Evolutionary conservation across 108 stramenopile genomes (phyloP), one percentile per base, ranked within the genome.

Genomic region (Cylindrotheca closterium): DNA sequence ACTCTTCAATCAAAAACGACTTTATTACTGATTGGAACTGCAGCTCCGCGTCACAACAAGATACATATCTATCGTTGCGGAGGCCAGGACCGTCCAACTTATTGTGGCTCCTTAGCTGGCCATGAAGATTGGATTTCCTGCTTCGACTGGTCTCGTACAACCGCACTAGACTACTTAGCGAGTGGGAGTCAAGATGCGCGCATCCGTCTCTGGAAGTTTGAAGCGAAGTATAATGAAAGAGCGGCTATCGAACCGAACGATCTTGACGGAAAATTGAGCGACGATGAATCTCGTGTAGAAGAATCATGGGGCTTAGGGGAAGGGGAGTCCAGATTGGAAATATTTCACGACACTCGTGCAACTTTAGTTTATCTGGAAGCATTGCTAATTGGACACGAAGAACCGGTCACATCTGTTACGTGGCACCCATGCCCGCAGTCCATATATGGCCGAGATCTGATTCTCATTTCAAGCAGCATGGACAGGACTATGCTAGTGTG

Each of bases 61-160:
- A 78, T 93, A 32, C 83, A 78, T 60, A 81, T 90, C 0, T 85
- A 83, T 51, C 70, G 74, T 42, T 42, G 15, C 37, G 15, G 10
- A 42, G 15, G 15, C 7, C 25, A 58, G 37, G 37, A 42, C 23
- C 33, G 56, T 10, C 58, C 57, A 22, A 67, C 67, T 58, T 78
- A 83, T 55, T 74, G 73, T 47, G 82, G 80, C 47, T 50, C 70
- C 1, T 57, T 94, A 15, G 53, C 65, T 45, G 93, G 93, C 1
- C 93, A 94, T 70, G 84, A 87, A 63, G 93, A 92, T 71, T 94
- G 93, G 93, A 85, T 94, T 46, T 77, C 84, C 0, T 79, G 86
- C 55, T 85, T 91, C 52, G 82, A 79, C 37, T 94, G 83, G 82
- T 37, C 55, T 45, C 30, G 25, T 5, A 5, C 53, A 55, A 28